Evolutionary conservation across 169 alveolate species (phyloP), one percentile per base, ranked within the genome.

Genomic region (Plasmodium falciparum): DNA sequence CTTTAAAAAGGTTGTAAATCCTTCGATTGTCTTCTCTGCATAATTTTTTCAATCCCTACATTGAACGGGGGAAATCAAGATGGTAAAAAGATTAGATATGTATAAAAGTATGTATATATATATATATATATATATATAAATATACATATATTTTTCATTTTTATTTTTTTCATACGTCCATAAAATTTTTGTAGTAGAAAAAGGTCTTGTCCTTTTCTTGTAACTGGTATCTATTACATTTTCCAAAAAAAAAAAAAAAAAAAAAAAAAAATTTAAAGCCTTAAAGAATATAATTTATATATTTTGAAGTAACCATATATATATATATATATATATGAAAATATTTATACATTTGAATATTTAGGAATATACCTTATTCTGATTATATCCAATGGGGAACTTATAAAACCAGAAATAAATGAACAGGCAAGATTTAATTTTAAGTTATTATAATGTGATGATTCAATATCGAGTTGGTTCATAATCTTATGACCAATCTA

Each of bases 361-460:
- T 15, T 56, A 56, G 7, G n/a, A 0, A 29, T 29, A 33, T 22
- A 6, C 91, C 91, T 69, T 52, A 70, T 83, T 61, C 85, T 67
- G 11, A 83, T 83, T 69, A 70, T 50, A n/a, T 83, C 91, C 13
- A 83, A 52, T 29, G 91, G 91, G 39, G 91, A 69, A 12, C 86
- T 83, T 2, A 83, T 83, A 17, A 83, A 15, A 8, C 91, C 85
- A 67, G 91, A 67, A 39, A 67, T 8, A 47, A 83, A 56, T 11
- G 91, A 83, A 24, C 74, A 83, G 54, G 56, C 11, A 45, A 83
- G 52, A 17, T 83, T 83, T 61, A 83, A 45, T 43, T 71, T 56
- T 26, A 83, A 73, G 56, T 11, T 83, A 45, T 83, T 83, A 24
- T 56, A 83, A 70, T 67, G 8, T 13, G 91, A 83, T n/a, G 74